Percentiles rank a stretch among this genome's conserved stretches.
phyloP scores from a whole-genome alignment of 75 land plant species.

The Ceratopteris richardii region DNA sequence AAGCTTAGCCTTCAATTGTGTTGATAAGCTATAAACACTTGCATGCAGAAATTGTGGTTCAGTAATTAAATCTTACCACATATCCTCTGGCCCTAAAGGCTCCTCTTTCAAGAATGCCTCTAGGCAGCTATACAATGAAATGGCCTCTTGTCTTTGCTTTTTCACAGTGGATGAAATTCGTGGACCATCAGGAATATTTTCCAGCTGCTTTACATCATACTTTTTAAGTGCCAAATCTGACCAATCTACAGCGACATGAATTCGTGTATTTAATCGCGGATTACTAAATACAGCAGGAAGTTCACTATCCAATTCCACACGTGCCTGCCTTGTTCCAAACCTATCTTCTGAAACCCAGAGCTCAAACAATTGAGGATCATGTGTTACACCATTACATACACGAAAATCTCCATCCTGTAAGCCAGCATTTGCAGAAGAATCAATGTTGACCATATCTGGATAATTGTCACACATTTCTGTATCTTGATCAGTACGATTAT shows the following conservation, averaged over 20 bases:
- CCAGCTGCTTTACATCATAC: slow-evolving; percentile 39
- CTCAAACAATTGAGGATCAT: slow-evolving; percentile 15
- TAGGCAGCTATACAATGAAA: slow-evolving; percentile 64
- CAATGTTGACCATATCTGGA: background rate
- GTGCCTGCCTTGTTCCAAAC: slow-evolving; percentile 28
- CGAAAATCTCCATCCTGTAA: background rate
- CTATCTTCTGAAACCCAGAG: slow-evolving; percentile 56
- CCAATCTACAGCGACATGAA: slow-evolving; percentile 51
- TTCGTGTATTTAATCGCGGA: slow-evolving; percentile 1
- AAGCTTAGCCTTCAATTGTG: too few relatives aligned
- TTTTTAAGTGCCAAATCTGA: slow-evolving; percentile 26
- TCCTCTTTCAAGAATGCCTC: slow-evolving; percentile 85
- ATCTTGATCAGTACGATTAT: slow-evolving; percentile 4
- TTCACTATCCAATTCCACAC: slow-evolving; percentile 2
- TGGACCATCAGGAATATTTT: slow-evolving; percentile 33
- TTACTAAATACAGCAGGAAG: slow-evolving; percentile 9
- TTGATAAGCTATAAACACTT: too few relatives aligned
- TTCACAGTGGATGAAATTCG: slow-evolving; percentile 32
- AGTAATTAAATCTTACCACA: slow-evolving; percentile 51
- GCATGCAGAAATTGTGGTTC: too few relatives aligned
- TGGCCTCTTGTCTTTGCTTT: slow-evolving; percentile 53
- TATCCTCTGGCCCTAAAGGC: slow-evolving; percentile 86
- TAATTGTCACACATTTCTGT: slow-evolving; percentile 1
- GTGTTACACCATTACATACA: slow-evolving; percentile 6
- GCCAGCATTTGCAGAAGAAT: background rate